Percentiles rank a stretch among this genome's conserved stretches.
Conservation (phyloP, 176 grass and related monocot species). For the Puccinellia tenuiflora region DNA sequence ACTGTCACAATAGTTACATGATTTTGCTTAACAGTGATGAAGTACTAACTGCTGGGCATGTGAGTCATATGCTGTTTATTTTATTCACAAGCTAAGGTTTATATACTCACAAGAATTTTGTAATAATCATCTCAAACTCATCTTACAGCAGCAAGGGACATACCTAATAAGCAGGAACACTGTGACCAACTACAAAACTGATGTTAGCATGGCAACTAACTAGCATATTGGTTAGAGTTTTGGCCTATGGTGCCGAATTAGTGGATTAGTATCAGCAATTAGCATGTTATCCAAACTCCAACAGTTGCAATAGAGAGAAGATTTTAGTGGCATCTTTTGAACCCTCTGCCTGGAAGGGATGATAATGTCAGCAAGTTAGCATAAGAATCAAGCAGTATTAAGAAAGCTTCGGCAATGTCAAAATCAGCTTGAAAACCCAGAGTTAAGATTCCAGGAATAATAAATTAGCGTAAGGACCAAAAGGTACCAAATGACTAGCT, state of each 20-base stretch:
- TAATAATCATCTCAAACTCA: constrained; percentile 14
- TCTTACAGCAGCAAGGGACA: constrained; percentile 3
- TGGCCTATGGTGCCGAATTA: constrained; percentile 4
- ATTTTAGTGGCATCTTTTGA: constrained; percentile 39
- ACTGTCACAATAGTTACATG: background rate
- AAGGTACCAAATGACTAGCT: constrained; percentile 6
- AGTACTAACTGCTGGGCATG: background rate
- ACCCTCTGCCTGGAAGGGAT: constrained; percentile 33
- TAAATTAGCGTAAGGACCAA: constrained; percentile 39
- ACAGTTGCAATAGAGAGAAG: constrained; percentile 11
- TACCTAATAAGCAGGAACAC: constrained; percentile 11
- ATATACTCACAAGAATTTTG: constrained; percentile 12
- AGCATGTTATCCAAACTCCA: constrained; percentile 41
- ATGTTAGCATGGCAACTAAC: constrained; percentile 42
- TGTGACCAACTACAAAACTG: constrained; percentile 29
- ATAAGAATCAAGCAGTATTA: constrained; percentile 17
- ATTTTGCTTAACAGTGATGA: background rate
- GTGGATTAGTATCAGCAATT: constrained; percentile 40
- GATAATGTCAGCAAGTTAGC: constrained; percentile 37
- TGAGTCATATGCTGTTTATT: background rate
- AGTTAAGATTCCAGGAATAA: constrained; percentile 40
- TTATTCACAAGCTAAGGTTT: background rate
- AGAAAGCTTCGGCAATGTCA: constrained; percentile 32
- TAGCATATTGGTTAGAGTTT: constrained; percentile 19
- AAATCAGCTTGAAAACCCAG: constrained; percentile 51